phyloP scores from a whole-genome alignment of 2,329 filamentous ascomycete species.

The Monilinia polystroma region DNA sequence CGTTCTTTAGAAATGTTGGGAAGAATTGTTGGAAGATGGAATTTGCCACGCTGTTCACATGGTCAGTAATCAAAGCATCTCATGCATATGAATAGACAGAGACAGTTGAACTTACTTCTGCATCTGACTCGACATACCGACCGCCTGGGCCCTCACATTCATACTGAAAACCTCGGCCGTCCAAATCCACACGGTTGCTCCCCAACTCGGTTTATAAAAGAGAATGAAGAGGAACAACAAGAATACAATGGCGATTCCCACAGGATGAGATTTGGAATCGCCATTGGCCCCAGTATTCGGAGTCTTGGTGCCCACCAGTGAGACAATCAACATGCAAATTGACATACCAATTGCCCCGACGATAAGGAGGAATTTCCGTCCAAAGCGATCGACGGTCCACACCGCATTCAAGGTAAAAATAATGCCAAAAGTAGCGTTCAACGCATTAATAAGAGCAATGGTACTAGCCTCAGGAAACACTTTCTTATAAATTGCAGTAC shows the following conservation, averaged over 20 bases:
- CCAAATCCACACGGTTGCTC: slow-evolving; percentile 70
- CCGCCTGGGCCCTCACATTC: slow-evolving; percentile 68
- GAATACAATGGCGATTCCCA: slow-evolving; percentile 66
- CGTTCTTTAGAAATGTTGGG: slow-evolving; percentile 14
- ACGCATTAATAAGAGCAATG: slow-evolving; percentile 70
- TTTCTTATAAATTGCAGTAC: slow-evolving; percentile 68
- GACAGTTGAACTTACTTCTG: not conserved
- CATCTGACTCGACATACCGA: slow-evolving; percentile 54
- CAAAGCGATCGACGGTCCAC: slow-evolving; percentile 71
- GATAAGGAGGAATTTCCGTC: slow-evolving; percentile 67
- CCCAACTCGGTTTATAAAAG: slow-evolving; percentile 70
- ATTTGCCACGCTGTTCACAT: not conserved
- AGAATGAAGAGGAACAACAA: slow-evolving; percentile 65
- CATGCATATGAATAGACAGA: not conserved
- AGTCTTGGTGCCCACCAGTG: slow-evolving; percentile 55
- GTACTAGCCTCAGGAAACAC: slow-evolving; percentile 59
- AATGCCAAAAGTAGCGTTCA: slow-evolving; percentile 71
- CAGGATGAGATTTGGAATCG: slow-evolving; percentile 40
- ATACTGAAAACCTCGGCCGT: slow-evolving; percentile 68
- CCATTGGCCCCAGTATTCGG: slow-evolving; percentile 44
- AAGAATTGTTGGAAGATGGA: slow-evolving; percentile 23
- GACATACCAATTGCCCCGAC: slow-evolving; percentile 67
- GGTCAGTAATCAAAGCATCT: not conserved
- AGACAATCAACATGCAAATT: slow-evolving; percentile 66
- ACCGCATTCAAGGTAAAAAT: slow-evolving; percentile 70